A percentile compares a stretch with the other conserved stretches of the same genome.
These are phyloP conservation scores for Jackrogersella multiformis DNA, from an alignment of 495 filamentous ascomycete species.

Conservation along the genomic window DNA sequence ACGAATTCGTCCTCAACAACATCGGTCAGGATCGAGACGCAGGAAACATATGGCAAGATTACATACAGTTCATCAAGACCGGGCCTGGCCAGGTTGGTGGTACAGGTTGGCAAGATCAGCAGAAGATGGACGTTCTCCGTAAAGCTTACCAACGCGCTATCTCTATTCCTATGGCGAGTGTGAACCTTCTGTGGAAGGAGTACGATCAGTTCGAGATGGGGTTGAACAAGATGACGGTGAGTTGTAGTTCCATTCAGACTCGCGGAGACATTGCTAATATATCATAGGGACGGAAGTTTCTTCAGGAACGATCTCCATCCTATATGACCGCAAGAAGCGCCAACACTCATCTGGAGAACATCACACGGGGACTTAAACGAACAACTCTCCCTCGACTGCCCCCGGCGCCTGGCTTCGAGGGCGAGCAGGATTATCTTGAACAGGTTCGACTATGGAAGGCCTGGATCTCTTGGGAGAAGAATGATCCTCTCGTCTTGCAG, in stretches of 20 bases:
- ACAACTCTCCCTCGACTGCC: slow-evolving; percentile 82
- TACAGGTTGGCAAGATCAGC: slow-evolving; percentile 90
- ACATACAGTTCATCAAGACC: slow-evolving; percentile 87
- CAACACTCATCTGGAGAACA: slow-evolving; percentile 82
- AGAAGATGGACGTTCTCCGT: slow-evolving; percentile 93
- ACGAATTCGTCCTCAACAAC: slow-evolving; percentile 88
- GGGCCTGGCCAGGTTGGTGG: slow-evolving; percentile 87
- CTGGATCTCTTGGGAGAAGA: slow-evolving; percentile 95
- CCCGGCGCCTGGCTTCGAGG: slow-evolving; percentile 84
- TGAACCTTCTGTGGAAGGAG: slow-evolving; percentile 92
- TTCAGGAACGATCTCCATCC: slow-evolving; percentile 87
- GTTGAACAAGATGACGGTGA: slow-evolving; percentile 86
- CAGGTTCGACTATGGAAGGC: slow-evolving; percentile 92
- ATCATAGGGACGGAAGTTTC: slow-evolving; percentile 82
- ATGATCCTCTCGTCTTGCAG: slow-evolving; percentile 84
- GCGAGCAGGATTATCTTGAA: slow-evolving; percentile 81
- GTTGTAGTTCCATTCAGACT: slow-evolving; percentile 26
- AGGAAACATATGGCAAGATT: slow-evolving; percentile 91
- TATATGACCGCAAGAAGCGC: slow-evolving; percentile 95
- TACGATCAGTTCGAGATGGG: slow-evolving; percentile 95
- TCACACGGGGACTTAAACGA: slow-evolving; percentile 79
- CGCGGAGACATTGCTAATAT: slow-evolving; percentile 23
- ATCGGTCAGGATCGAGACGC: slow-evolving; percentile 92
- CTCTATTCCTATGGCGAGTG: slow-evolving; percentile 78
- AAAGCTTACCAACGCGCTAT: slow-evolving; percentile 92